Percentiles rank a stretch among this genome's conserved stretches.
Evolutionary conservation across 352 stramenopile species (phyloP).

Genomic region (Pythium brachiatum): DNA sequence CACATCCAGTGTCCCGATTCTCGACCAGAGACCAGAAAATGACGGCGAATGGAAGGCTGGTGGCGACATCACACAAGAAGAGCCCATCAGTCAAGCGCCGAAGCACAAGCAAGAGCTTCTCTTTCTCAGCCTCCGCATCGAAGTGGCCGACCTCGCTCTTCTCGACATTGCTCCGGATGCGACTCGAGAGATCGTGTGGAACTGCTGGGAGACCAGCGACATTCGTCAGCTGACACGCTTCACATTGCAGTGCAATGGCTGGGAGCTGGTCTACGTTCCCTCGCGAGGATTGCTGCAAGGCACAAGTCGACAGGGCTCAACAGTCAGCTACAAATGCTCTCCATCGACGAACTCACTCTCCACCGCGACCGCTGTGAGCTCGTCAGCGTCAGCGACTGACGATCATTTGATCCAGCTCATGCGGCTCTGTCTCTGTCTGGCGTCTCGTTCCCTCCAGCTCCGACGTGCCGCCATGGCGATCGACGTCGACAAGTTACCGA

Average conservation of each 20-base stretch:
- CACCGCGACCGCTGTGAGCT: neutral
- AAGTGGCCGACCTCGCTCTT: conserved; percentile 39
- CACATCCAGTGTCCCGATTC: too few relatives aligned
- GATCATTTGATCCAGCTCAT: conserved; percentile 25
- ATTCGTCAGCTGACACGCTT: conserved; percentile 41
- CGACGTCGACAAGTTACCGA: conserved; percentile 35
- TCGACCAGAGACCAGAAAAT: neutral
- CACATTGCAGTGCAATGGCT: conserved; percentile 23
- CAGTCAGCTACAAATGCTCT: neutral
- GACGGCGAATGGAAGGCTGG: neutral
- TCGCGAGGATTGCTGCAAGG: conserved; percentile 9
- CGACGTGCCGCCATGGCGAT: conserved; percentile 39
- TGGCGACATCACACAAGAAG: neutral
- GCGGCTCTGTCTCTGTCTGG: conserved; percentile 53
- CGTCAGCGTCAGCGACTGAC: neutral
- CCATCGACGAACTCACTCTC: neutral
- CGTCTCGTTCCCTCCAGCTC: conserved; percentile 47
- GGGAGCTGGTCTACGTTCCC: conserved; percentile 15
- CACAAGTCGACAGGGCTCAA: neutral
- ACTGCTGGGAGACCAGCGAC: conserved; percentile 46
- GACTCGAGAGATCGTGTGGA: conserved; percentile 32
- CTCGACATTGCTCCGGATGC: conserved; percentile 30
- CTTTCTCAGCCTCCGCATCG: conserved; percentile 42
- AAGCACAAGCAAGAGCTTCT: conserved; percentile 10
- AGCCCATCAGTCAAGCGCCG: neutral